phyloP scores from a whole-genome alignment of 176 grass and related monocot species.

The Alopecurus myosuroides region DNA sequence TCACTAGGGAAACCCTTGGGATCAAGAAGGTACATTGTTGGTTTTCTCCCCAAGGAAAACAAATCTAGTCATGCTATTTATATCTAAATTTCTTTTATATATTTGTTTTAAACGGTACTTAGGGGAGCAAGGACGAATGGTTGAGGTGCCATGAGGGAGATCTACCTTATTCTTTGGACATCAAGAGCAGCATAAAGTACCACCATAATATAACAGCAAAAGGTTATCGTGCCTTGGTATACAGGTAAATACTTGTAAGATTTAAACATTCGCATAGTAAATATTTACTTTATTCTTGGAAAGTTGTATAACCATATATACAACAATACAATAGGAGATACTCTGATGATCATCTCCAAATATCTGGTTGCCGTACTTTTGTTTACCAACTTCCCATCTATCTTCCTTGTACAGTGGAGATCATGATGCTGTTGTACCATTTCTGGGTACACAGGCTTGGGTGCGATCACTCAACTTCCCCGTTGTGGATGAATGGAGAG shows the following conservation, averaged over 20 bases:
- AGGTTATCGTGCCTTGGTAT: slow-evolving; percentile 39
- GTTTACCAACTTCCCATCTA: not conserved
- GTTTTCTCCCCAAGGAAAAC: not conserved
- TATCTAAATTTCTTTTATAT: not conserved
- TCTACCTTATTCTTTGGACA: not conserved
- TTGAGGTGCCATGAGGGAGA: slow-evolving; percentile 25
- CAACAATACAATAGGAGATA: not conserved
- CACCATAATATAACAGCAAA: slow-evolving; percentile 33
- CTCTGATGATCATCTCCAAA: not conserved
- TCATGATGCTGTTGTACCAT: slow-evolving; percentile 48
- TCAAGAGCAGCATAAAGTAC: slow-evolving; percentile 25
- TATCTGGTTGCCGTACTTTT: not conserved
- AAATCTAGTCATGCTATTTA: not conserved
- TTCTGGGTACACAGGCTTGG: slow-evolving; percentile 63
- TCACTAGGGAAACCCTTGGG: slow-evolving; percentile 10
- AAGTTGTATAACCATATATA: not conserved
- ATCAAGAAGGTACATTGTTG: slow-evolving; percentile 17
- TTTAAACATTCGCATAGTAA: not conserved
- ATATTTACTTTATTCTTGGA: not conserved
- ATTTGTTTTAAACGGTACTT: not conserved
- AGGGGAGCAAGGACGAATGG: slow-evolving; percentile 50
- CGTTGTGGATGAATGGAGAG: slow-evolving; percentile 50
- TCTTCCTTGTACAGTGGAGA: slow-evolving; percentile 42
- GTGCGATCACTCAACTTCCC: slow-evolving; percentile 56
- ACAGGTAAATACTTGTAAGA: slow-evolving; percentile 16